phyloP scores from a whole-genome alignment of 2,329 filamentous ascomycete genomes.

The Penicillium sp. region DNA sequence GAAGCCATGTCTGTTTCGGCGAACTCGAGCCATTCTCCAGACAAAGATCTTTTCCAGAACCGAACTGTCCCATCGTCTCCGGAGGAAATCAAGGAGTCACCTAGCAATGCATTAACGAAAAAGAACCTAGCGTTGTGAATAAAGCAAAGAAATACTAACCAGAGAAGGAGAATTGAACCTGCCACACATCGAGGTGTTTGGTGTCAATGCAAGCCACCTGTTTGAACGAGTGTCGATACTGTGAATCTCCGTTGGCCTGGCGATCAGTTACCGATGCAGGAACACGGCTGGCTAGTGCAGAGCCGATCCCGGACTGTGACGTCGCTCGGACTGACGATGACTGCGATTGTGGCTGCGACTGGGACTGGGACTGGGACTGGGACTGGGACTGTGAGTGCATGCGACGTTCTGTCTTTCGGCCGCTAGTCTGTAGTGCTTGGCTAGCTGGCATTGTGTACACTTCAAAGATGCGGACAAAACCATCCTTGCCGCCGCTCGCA shows the following conservation, averaged over 20 bases:
- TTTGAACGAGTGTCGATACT: slow-evolving; percentile 43
- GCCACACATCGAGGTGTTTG: slow-evolving; percentile 47
- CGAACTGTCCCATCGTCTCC: slow-evolving; percentile 44
- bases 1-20: slow-evolving; percentile 43
- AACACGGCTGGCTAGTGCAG: slow-evolving; percentile 39
- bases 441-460: slow-evolving; percentile 38
- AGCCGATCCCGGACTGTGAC: slow-evolving; percentile 43
- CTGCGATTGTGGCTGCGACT: slow-evolving; percentile 21
- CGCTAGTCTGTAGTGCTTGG: slow-evolving; percentile 29
- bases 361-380: slow-evolving; percentile 16
- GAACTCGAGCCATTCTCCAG: slow-evolving; percentile 47
- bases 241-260: slow-evolving; percentile 34
- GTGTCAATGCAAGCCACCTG: slow-evolving; percentile 45
- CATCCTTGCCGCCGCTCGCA: slow-evolving; percentile 90
- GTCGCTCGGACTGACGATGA: slow-evolving; percentile 33
- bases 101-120: slow-evolving; percentile 21
- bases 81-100: slow-evolving; percentile 45
- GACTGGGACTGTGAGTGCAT: slow-evolving; percentile 27
- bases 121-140: background rate
- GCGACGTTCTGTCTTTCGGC: slow-evolving; percentile 27
- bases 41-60: slow-evolving; percentile 45
- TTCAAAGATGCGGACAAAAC: slow-evolving; percentile 83
- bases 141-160: slow-evolving; percentile 28
- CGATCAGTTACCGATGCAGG: slow-evolving; percentile 33
- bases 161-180: slow-evolving; percentile 45